Evolutionary conservation across 805 yeast genomes (phyloP).

Genomic region (Kregervanrija delftensis): DNA sequence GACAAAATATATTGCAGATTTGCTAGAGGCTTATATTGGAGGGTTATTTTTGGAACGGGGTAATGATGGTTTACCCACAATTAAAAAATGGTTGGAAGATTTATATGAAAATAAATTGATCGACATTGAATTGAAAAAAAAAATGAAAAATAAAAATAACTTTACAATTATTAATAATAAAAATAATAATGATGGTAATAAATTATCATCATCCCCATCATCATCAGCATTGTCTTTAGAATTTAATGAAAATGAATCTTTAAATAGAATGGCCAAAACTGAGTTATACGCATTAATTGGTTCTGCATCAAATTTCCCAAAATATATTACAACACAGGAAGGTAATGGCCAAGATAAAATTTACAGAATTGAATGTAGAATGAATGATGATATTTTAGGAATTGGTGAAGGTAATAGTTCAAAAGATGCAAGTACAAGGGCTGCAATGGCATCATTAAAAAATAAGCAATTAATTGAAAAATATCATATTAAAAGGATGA

Average conservation of each 20-base stretch:
- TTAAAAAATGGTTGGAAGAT: slow-evolving; percentile 50
- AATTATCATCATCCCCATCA: not conserved
- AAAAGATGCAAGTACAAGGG: slow-evolving; percentile 75
- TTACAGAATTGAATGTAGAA: slow-evolving; percentile 49
- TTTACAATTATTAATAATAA: not conserved
- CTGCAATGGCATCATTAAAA: slow-evolving; percentile 74
- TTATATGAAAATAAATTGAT: slow-evolving; percentile 5
- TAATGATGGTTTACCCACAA: slow-evolving; percentile 22
- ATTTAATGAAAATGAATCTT: slow-evolving; percentile 26
- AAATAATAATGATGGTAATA: not conserved
- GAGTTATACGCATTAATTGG: slow-evolving; percentile 77
- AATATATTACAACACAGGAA: slow-evolving; percentile 41
- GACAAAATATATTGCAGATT: slow-evolving; percentile 75
- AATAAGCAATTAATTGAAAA: slow-evolving; percentile 56
- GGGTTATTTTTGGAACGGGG: slow-evolving; percentile 57
- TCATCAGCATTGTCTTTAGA: slow-evolving; percentile 7
- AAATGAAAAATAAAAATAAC: not conserved
- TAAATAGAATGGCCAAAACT: slow-evolving; percentile 67
- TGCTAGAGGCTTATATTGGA: slow-evolving; percentile 91
- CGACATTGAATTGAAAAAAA: not conserved
- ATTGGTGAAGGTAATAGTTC: slow-evolving; percentile 61
- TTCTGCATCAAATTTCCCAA: slow-evolving; percentile 57
- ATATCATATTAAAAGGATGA: slow-evolving; percentile 51
- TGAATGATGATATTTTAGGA: slow-evolving; percentile 64
- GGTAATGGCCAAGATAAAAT: slow-evolving; percentile 46